phyloP scores from a whole-genome alignment of 345 rosid genomes.

The Murraya paniculata region DNA sequence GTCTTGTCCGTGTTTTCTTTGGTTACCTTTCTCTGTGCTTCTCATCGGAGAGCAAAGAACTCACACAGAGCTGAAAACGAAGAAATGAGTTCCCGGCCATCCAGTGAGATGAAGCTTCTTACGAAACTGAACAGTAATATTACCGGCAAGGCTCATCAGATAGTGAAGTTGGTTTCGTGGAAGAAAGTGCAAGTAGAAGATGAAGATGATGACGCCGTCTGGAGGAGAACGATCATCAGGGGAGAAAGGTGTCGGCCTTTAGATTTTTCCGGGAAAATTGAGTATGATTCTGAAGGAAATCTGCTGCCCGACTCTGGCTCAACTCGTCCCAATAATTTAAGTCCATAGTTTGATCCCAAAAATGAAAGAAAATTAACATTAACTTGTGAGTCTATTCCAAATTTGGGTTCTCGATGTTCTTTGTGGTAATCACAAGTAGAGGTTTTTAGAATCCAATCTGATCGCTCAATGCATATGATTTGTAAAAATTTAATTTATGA shows the following conservation, averaged over 20 bases:
- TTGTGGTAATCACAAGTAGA: too few relatives aligned
- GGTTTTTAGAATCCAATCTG: too few relatives aligned
- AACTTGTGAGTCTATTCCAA: too few relatives aligned
- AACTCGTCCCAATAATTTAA: neutral
- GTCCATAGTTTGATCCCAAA: neutral
- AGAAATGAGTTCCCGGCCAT: neutral
- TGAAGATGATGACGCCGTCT: conserved; percentile 33
- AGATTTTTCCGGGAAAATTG: conserved; percentile 50
- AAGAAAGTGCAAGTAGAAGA: conserved; percentile 29
- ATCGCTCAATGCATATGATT: too few relatives aligned
- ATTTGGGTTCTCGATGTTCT: too few relatives aligned
- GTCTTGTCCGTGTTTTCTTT: conserved; percentile 22
- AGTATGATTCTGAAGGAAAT: conserved; percentile 54
- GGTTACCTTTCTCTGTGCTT: conserved; percentile 14
- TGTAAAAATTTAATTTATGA: too few relatives aligned
- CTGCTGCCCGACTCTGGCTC: conserved; percentile 17
- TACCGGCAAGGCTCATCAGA: conserved; percentile 37
- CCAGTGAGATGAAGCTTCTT: conserved; percentile 26
- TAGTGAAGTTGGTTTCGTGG: conserved; percentile 58
- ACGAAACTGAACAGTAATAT: conserved; percentile 41
- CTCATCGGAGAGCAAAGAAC: conserved; percentile 10
- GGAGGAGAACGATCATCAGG: conserved; percentile 53
- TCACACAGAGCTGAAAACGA: neutral
- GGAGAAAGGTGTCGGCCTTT: conserved; percentile 57
- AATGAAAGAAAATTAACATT: neutral